A percentile compares a stretch with the other conserved stretches of the same genome.
Evolutionary conservation across 495 filamentous ascomycete genomes (phyloP).

Genomic region (Aspergillus bridgeri): DNA sequence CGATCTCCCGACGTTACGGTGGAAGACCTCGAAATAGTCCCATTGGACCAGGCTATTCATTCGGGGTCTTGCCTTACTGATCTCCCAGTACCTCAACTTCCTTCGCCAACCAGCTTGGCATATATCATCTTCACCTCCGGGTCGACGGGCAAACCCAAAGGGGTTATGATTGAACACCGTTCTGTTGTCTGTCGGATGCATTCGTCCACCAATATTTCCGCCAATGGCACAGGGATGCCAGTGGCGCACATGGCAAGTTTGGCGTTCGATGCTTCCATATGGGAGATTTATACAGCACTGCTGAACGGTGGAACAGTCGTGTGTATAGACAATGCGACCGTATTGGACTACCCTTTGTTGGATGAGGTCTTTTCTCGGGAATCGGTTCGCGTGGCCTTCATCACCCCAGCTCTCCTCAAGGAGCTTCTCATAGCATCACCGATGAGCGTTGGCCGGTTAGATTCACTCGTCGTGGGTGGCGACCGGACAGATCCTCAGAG

Average conservation of each 20-base stretch:
- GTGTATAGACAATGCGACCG: conserved; percentile 4
- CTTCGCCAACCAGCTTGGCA: conserved; percentile 2
- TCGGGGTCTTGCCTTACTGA: background rate
- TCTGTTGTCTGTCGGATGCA: conserved; percentile 1
- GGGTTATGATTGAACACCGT: conserved; percentile 4
- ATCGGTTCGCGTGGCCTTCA: background rate
- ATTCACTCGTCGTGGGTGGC: conserved; percentile 4
- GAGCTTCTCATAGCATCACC: background rate
- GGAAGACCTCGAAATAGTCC: background rate
- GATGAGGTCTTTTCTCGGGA: background rate
- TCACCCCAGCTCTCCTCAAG: background rate
- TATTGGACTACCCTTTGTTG: background rate
- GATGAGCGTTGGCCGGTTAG: background rate
- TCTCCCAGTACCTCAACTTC: background rate
- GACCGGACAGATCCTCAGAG: conserved; percentile 6
- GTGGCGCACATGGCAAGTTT: background rate
- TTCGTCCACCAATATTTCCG: background rate
- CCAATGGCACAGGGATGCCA: background rate
- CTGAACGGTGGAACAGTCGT: conserved; percentile 4
- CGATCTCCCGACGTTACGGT: background rate
- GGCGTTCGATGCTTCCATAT: conserved; percentile 2
- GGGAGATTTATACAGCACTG: conserved; percentile 4
- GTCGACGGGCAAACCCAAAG: conserved; percentile 4
- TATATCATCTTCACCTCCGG: conserved; percentile 7
- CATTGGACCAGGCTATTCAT: background rate